Base-by-base conservation (phyloP, 176 grass and related monocot genomes). In the Saccharum officinarum region DNA sequence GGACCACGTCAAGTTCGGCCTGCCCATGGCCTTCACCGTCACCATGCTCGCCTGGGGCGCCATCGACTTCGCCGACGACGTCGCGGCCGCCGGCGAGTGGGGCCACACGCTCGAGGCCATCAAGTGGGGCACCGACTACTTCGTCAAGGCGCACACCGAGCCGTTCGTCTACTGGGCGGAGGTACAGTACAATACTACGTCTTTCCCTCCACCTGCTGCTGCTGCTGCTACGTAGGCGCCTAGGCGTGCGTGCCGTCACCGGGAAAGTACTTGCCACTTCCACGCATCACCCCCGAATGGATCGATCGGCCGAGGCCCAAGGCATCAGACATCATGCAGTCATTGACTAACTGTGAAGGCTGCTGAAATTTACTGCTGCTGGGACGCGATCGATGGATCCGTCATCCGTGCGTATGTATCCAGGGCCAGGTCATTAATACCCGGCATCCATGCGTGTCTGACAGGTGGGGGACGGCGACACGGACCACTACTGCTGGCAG, bases 401-500 rank as follows among this genome's bases (percentile, higher is more conserved):
- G 50, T 54, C 68, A 42, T 71, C 68, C 38, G 25, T 39, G 20
- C 10, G 1, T 22, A 10, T 25, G 20, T 14, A 1, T 5, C 62
- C 33, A 52, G 49, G 46, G 13, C 46, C 50, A 20, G 50, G 17
- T 20, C 50, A 77, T 89, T 69, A 82, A 69, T 49, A 50, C 14
- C 15, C 3, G 0, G 15, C 4, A 6, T 11, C 9, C 40, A 7
- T 1, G 25, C 9, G 0, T 73, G 67, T 47, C 26, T 31, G 77
- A 64, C 8, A 97, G 94, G 94, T 94, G 67, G 94, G 94, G 41
- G 92, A 97, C 84, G 94, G 94, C 45, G 92, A 97, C 78, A 94
- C 94, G 66, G 94, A 97, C 87, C 94, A 97, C 83, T 97, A 94
- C 85, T 97, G 94, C 86, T 97, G 94, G 94, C 94, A 97, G 76